Conservation (phyloP, 768 basidiomycete genomes). For the Podaxis pistillaris region DNA sequence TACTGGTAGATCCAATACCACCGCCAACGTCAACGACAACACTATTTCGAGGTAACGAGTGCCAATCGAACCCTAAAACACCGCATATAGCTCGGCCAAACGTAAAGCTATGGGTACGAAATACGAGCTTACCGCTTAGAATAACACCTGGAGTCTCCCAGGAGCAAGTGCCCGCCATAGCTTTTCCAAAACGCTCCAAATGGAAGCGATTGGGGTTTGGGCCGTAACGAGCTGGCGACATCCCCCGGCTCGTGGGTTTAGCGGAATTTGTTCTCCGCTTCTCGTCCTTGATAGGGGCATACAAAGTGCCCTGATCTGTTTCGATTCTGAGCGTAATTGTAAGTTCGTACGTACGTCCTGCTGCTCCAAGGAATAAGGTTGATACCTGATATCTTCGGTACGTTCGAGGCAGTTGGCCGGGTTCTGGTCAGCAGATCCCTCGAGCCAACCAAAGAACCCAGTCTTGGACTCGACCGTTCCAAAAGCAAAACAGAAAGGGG, state of each 20-base stretch:
- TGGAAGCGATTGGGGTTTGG: constrained; percentile 48
- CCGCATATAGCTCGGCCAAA: background rate
- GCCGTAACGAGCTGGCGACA: background rate
- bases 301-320: background rate
- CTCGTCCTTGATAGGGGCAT: background rate
- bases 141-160: constrained; percentile 70
- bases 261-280: background rate
- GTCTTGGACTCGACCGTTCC: constrained; percentile 31
- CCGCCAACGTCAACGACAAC: constrained; percentile 69
- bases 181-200: constrained; percentile 68
- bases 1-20: constrained; percentile 52
- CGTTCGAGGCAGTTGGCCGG: background rate
- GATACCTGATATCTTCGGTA: constrained; percentile 17
- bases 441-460: constrained; percentile 75
- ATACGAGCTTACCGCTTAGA: constrained; percentile 40
- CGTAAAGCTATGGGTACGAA: background rate
- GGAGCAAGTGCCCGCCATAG: constrained; percentile 69
- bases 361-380: background rate
- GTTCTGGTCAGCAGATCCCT: constrained; percentile 40
- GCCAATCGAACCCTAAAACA: constrained; percentile 57
- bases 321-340: background rate
- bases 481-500: constrained; percentile 77
- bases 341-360: background rate
- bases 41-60: constrained; percentile 44
- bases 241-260: background rate